Evolutionary conservation across 306 rosid genomes (phyloP), one percentile per base, ranked within the genome.

Genomic region (Hylodesmum podocarpum): DNA sequence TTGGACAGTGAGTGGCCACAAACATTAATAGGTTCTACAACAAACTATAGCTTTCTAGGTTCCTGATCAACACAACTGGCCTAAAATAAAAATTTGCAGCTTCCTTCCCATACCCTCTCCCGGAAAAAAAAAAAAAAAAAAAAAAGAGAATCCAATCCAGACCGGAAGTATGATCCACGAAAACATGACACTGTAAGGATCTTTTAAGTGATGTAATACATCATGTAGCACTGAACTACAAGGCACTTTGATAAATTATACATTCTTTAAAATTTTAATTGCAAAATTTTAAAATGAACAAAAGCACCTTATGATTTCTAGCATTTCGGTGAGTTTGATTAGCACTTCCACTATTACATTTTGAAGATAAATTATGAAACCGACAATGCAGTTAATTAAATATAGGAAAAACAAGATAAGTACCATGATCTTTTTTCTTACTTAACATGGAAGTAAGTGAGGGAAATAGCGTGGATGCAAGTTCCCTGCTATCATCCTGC

Each of bases 401-500:
- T 71, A 70, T 50, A 71, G 28, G 74, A 80, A 49, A 36, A 39
- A 61, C 18, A 57, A 64, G 49, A 79, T 51, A 64, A 78, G 70
- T 91, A 93, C 98, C 98, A 2, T 94, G 96, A 79, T 94, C 98
- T 82, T 91, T 93, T 75, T 94, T 94, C 78, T 97, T 86, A 82
- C 54, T 83, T 65, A 94, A 63, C 70, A 73, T n/a, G 33, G 88
- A 82, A 84, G 87, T 84, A 75, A 91, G 29, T 18, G 93, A 80
- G 41, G 98, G 98, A 88, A 94, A 94, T 76, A 94, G 77, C 77
- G 81, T 66, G 16, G 91, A 88, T 28, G 98, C 98, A 71, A 91
- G 59, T 81, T 89, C 87, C 79, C 97, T 86, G 86, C 98, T 89
- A 67, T 94, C 97, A 66, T 91, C 98, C 98, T 93, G 83, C 54